Base-by-base conservation (phyloP, 1,284 basidiomycete genomes). In the Ustilago bromivora region DNA sequence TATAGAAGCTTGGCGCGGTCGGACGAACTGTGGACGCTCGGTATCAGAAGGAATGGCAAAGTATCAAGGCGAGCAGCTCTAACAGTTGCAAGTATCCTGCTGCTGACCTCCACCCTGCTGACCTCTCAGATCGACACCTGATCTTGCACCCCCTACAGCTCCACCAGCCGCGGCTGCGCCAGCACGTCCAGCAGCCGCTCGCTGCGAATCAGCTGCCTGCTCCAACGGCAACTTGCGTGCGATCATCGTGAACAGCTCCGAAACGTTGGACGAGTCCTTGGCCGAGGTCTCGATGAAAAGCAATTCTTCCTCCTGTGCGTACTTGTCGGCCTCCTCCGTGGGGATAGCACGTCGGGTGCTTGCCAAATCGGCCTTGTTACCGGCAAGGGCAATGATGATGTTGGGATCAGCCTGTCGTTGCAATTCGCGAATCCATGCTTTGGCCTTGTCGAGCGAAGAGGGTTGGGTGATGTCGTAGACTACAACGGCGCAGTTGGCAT, bases 271-370 rank as follows among this genome's bases (percentile, higher is more conserved):
- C 47, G 95, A 94, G 38, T 91, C 90, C 90, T 98, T 98, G 57
- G 96, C 96, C 86, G 94, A 96, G 1, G 96, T 96, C 88, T 98
- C 96, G 65, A 92, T 91, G 92, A 96, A 98, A 90, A 98, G 92
- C 65, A 98, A 88, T 35, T 93, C 94, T 88, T 98, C 95, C 86
- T 97, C 95, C 68, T 95, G 91, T 0, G 96, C 96, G 84, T 94
- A 98, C 87, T 93, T 92, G 89, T 95, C 91, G 6, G 94, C 96
- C 28, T 84, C 82, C 49, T 85, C 82, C 23, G 76, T 80, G 2
- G 81, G 64, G 13, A 85, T 75, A 10, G 75, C 80, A 17, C 83
- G 77, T 19, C 81, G 70, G 88, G 13, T 95, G 86, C 84, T 87
- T 43, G 91, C 90, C 56, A 98, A 88, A 87, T 98, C 96, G 15